Conservation (phyloP, 495 filamentous ascomycete species). For the Friedmanniomyces simplex region DNA sequence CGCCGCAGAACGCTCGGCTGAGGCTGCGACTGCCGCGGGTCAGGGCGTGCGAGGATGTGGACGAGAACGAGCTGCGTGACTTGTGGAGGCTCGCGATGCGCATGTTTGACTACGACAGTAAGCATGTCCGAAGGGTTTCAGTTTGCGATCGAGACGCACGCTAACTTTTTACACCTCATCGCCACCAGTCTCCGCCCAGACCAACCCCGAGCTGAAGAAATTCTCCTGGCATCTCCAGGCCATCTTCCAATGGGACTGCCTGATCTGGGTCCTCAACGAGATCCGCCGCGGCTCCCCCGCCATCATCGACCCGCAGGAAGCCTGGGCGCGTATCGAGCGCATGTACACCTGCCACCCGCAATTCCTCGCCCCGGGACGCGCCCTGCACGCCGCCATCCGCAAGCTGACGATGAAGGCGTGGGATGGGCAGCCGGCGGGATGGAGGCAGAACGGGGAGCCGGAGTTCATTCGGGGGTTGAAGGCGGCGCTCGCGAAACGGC, state of each 20-base stretch:
- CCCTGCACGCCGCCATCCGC: conserved; percentile 14
- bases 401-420: conserved; percentile 18
- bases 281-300: not conserved
- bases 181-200: conserved; percentile 1
- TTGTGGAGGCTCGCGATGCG: conserved; percentile 12
- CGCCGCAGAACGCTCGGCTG: conserved; percentile 4
- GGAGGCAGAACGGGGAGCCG: not conserved
- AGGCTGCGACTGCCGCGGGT: conserved; percentile 11
- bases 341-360: conserved; percentile 8
- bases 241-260: conserved; percentile 20
- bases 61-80: conserved; percentile 1
- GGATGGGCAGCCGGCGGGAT: conserved; percentile 6
- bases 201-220: conserved; percentile 5
- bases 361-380: not conserved
- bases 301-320: not conserved
- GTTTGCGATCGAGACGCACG: not conserved
- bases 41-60: not conserved
- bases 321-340: conserved; percentile 8
- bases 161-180: not conserved
- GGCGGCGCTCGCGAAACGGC: not conserved
- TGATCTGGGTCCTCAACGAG: conserved; percentile 19
- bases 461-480: conserved; percentile 1
- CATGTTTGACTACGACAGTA: conserved; percentile 12
- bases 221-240: conserved; percentile 20
- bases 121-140: not conserved